Evolutionary conservation across 1,284 basidiomycete genomes (phyloP).

Genomic region (Cryptococcus depauperatus): DNA sequence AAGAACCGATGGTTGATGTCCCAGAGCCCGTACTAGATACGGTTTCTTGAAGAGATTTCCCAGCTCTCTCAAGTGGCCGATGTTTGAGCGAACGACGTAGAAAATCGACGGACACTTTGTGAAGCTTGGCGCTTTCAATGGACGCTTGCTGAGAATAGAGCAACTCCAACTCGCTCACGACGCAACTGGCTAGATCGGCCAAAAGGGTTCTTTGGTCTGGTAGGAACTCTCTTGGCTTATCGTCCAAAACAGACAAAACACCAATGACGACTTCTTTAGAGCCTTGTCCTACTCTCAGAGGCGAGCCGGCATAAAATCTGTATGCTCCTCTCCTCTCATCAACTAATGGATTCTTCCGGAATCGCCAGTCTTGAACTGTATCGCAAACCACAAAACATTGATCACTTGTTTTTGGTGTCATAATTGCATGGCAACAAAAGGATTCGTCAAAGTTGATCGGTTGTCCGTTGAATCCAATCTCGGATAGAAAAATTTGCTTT

Average conservation of each 20-base stretch:
- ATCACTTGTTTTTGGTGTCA: slow-evolving; percentile 9
- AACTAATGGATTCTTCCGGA: slow-evolving; percentile 27
- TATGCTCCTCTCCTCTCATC: slow-evolving; percentile 5
- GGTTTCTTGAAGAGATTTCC: neutral
- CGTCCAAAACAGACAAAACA: slow-evolving; percentile 24
- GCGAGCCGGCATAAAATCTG: slow-evolving; percentile 34
- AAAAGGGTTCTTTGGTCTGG: slow-evolving; percentile 27
- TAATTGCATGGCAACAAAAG: slow-evolving; percentile 31
- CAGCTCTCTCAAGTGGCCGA: slow-evolving; percentile 23
- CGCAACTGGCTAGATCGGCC: slow-evolving; percentile 36
- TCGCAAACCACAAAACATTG: slow-evolving; percentile 26
- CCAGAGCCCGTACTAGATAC: neutral
- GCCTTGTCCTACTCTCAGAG: slow-evolving; percentile 24
- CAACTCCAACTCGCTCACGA: slow-evolving; percentile 33
- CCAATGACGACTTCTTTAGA: slow-evolving; percentile 30
- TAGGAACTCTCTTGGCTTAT: slow-evolving; percentile 26
- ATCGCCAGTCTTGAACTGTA: slow-evolving; percentile 34
- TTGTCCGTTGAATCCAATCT: slow-evolving; percentile 19
- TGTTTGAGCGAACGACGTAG: slow-evolving; percentile 32
- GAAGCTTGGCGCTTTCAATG: slow-evolving; percentile 33
- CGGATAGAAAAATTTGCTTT: slow-evolving; percentile 23
- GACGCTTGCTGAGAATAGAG: slow-evolving; percentile 29
- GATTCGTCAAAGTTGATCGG: slow-evolving; percentile 21
- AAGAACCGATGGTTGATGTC: neutral
- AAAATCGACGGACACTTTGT: slow-evolving; percentile 41